A percentile compares a stretch with the other conserved stretches of the same genome.
These are phyloP conservation scores for Arthroderma sp. DNA, from an alignment of 2,329 filamentous ascomycete species.

Conservation along the genomic window DNA sequence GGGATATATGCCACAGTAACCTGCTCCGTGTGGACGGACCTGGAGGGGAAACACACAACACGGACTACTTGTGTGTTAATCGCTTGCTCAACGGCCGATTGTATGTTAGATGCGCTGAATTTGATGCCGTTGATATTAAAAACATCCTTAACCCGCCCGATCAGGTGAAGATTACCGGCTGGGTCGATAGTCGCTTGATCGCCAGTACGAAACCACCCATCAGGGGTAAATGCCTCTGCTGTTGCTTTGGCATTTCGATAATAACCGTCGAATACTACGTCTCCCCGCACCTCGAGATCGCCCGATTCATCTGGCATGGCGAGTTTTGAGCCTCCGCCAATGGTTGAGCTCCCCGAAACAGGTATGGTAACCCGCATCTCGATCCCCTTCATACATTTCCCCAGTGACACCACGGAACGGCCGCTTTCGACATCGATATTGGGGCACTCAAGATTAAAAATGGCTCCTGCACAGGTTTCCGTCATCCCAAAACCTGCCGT, in stretches of 20 bases:
- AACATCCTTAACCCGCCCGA: constrained; percentile 30
- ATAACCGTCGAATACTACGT: constrained; percentile 16
- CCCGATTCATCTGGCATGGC: constrained; percentile 11
- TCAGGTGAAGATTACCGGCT: constrained; percentile 24
- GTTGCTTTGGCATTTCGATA: constrained; percentile 12
- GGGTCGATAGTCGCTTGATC: constrained; percentile 20
- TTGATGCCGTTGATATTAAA: constrained; percentile 39
- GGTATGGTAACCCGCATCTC: constrained; percentile 16
- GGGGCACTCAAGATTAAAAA: constrained; percentile 33
- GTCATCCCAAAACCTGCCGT: constrained; percentile 38
- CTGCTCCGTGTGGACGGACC: constrained; percentile 24
- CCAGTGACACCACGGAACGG: constrained; percentile 26
- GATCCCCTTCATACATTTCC: constrained; percentile 13
- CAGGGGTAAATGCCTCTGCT: constrained; percentile 9
- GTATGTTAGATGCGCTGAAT: constrained; percentile 24
- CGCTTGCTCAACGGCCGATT: constrained; percentile 26
- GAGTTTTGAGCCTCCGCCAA: constrained; percentile 14
- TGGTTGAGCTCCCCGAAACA: background rate
- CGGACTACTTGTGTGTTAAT: background rate
- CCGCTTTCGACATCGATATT: constrained; percentile 22
- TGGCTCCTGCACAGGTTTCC: constrained; percentile 40
- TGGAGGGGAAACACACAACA: constrained; percentile 29
- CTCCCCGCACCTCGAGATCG: constrained; percentile 25
- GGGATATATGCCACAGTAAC: constrained; percentile 30
- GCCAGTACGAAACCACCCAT: constrained; percentile 16